Base-by-base conservation (phyloP, 371 early-diverging fungal species). In the Syncephalis plumigaleata region DNA sequence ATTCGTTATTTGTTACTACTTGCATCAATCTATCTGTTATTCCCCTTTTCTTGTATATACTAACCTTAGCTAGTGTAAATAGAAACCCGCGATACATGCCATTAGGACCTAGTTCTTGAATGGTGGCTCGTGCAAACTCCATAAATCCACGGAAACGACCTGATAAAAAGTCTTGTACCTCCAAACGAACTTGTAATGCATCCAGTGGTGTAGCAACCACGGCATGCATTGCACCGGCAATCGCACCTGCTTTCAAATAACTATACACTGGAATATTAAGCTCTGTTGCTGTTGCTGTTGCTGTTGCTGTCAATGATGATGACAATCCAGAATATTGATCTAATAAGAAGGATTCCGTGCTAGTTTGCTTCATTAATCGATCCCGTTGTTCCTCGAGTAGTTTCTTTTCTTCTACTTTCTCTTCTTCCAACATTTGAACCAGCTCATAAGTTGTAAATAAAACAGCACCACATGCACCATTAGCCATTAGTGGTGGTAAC, bases 151-250 rank as follows among this genome's bases (percentile, higher is more conserved):
- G 63, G 52, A 81, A 81, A 44, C 75, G 79, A 16, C 85, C 85
- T 48, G 73, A 80, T 36, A 79, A 52, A 49, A 84, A 49, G 52
- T 84, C 81, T 47, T 73, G 70, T 0, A 79, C 79, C 53, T 82
- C 80, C 45, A 83, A 82, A 17, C 83, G 67, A 23, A 79, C 70
- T 45, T 80, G 77, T 15, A 84, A 56, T 5, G 79, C 77, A 53
- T 84, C 84, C 22, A 82, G 55, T 1, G 84, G 84, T 1, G 81
- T 73, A 1, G 84, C 84, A 13, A 84, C 72, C 15, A 76, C 53
- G 1, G 81, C 75, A 43, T 82, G 83, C 3, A 80, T 78, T 4
- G 80, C 74, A 3, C 84, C 84, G 18, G 84, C 82, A 4, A 73
- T 46, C 5, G 78, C 79, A 3, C 83, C 83, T 15, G 75, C 74